Base-by-base conservation (phyloP, 495 filamentous ascomycete genomes). In the Hypoxylon lienhwacheense region DNA sequence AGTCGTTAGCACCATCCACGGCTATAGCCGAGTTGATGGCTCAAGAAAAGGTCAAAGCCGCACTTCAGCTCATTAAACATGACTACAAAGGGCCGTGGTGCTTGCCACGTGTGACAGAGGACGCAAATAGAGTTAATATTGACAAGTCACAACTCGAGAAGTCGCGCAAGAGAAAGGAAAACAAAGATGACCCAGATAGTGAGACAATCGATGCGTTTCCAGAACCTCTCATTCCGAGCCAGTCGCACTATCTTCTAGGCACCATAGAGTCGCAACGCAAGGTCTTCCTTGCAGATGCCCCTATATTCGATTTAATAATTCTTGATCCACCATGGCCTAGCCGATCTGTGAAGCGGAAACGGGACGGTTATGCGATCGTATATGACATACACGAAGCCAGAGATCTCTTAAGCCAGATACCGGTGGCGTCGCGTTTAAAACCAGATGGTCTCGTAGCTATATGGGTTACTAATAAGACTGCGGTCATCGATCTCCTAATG, bases 291-390 rank as follows among this genome's bases (percentile, higher is more conserved):
- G 40, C 51, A 21, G 21, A 53, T 11, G 67, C 72, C 10, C 73
- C 72, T 17, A 70, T 73, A 44, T 96, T 96, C 71, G 77, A 92
- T 65, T 73, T 96, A 28, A 80, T 97, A 36, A 69, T 96, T 17
- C 78, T 97, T 5, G 93, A 97, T 66, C 93, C 93, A 14, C 93
- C 93, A 2, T 98, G 92, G 92, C 86, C 89, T 1, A 97, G 96
- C 64, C 79, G 81, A n/a, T 96, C 90, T 16, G 93, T 85, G 7
- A 79, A 79, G 43, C 82, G 91, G 12, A 85, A 85, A 41, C 70
- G 71, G 10, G 75, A 79, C 14, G 58, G 70, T 15, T 97, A 97
- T 68, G 55, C 65, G 1, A 85, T 81, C n/a, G 72, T 76, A 8
- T 59, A 72, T 6, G 64, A 67, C 24, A 58, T 72, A 10, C 57